These are phyloP conservation scores for Diospyros lotus DNA, from an alignment of 148 eudicot species.

Conservation along the genomic window DNA sequence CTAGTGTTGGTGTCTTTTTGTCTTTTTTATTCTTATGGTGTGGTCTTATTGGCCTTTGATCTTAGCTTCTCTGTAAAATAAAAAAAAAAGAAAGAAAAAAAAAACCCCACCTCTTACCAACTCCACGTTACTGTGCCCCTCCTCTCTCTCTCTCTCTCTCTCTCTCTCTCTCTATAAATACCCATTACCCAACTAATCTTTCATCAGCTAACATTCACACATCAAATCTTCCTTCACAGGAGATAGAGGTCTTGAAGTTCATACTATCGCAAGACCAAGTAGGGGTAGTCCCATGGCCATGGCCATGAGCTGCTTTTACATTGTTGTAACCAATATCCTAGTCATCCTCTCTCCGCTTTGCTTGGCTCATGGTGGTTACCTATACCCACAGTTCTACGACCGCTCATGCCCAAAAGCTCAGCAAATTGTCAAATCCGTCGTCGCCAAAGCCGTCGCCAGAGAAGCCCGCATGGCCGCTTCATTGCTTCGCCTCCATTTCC, in stretches of 20 bases:
- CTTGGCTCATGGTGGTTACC: slow-evolving; percentile 41
- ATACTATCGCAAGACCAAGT: too few relatives aligned
- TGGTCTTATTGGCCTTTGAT: too few relatives aligned
- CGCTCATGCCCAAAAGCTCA: slow-evolving; percentile 61
- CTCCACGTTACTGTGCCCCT: neutral
- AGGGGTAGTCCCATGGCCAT: too few relatives aligned
- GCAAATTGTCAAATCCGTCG: slow-evolving; percentile 53
- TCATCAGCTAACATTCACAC: neutral
- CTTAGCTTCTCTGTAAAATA: too few relatives aligned
- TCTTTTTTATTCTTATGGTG: too few relatives aligned
- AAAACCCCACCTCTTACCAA: neutral
- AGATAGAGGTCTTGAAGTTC: neutral
- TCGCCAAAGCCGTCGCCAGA: slow-evolving; percentile 56
- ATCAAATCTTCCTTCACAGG: neutral
- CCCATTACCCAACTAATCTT: neutral
- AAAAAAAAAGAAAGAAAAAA: too few relatives aligned
- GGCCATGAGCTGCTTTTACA: slow-evolving; percentile 5
- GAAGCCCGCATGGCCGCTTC: slow-evolving; percentile 89
- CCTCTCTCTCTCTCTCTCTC: neutral
- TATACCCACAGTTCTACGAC: slow-evolving; percentile 73
- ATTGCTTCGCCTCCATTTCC: slow-evolving; percentile 74
- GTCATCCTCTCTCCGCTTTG: slow-evolving; percentile 35
- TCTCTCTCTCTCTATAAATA: neutral
- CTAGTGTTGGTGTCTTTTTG: too few relatives aligned
- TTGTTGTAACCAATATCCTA: slow-evolving; percentile 3